A percentile compares a stretch with the other conserved stretches of the same genome.
Conservation (phyloP, 305 asterid species). For the Plantago coronopus region DNA sequence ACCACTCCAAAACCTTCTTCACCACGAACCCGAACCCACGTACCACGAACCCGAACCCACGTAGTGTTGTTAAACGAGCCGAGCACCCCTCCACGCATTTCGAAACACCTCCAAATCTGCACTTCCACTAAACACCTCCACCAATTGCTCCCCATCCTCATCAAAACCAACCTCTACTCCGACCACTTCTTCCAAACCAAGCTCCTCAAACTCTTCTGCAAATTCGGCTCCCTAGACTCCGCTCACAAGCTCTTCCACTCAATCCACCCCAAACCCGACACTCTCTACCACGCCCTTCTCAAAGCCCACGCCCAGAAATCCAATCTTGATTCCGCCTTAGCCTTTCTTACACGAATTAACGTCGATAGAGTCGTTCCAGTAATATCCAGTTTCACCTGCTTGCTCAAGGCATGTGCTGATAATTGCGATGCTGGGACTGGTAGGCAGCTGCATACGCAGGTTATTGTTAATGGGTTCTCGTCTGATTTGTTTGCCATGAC, state of each 20-base stretch:
- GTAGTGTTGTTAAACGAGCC: too few relatives aligned
- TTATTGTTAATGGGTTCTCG: conserved; percentile 56
- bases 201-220: conserved; percentile 78
- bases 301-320: conserved; percentile 56
- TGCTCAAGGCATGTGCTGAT: conserved; percentile 71
- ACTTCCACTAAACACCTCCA: conserved; percentile 62
- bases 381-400: conserved; percentile 57
- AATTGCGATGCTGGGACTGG: conserved; percentile 49
- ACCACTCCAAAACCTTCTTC: too few relatives aligned
- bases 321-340: conserved; percentile 39
- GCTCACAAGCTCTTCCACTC: conserved; percentile 70
- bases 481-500: conserved; percentile 57
- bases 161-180: conserved; percentile 62
- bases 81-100: conserved; percentile 62
- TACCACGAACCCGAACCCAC: too few relatives aligned
- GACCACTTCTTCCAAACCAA: conserved; percentile 79
- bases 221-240: conserved; percentile 58
- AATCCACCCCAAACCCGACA: conserved; percentile 52
- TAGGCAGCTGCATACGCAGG: conserved; percentile 68
- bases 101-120: conserved; percentile 75
- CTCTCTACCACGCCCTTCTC: conserved; percentile 66
- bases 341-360: conserved; percentile 57
- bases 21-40: too few relatives aligned
- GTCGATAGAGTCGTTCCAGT: conserved; percentile 51
- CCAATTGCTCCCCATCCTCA: conserved; percentile 68